These are phyloP conservation scores for Harrya chromipes DNA, from an alignment of 768 basidiomycete species.

Conservation along the genomic window DNA sequence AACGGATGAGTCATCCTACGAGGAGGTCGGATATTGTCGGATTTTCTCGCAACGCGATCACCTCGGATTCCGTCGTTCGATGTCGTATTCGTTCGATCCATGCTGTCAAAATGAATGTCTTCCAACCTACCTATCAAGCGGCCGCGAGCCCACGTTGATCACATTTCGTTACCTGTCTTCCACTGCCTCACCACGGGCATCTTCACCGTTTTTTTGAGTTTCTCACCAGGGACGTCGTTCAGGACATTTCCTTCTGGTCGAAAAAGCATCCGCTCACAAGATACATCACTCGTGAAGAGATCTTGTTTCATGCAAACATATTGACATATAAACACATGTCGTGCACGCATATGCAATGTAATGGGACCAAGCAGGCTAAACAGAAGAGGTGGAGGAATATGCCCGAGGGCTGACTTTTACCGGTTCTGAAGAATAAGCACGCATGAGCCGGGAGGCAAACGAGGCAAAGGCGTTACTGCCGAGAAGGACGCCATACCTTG, in stretches of 20 bases:
- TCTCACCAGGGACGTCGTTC: no score
- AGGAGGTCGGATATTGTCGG: neutral
- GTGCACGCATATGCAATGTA: conserved; percentile 4
- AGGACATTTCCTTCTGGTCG: no score
- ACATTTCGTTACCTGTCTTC: neutral
- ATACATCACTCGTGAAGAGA: neutral
- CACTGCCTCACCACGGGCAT: neutral
- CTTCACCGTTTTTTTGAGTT: no score
- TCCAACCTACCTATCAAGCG: neutral
- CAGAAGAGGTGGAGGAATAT: neutral
- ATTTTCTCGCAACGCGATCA: neutral
- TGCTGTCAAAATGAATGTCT: no score
- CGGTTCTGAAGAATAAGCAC: conserved; percentile 37
- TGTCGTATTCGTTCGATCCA: no score
- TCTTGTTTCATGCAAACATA: conserved; percentile 19
- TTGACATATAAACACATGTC: conserved; percentile 16
- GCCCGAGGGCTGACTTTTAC: conserved; percentile 30
- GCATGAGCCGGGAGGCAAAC: neutral
- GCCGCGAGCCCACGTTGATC: neutral
- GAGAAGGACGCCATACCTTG: conserved; percentile 61
- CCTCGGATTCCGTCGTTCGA: neutral
- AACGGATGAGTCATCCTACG: conserved; percentile 1
- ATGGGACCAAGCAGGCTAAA: neutral
- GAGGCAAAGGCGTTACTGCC: neutral
- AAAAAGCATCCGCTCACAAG: neutral